Conservation (phyloP, 129 eudicot genomes). For the Arctium lappa region DNA sequence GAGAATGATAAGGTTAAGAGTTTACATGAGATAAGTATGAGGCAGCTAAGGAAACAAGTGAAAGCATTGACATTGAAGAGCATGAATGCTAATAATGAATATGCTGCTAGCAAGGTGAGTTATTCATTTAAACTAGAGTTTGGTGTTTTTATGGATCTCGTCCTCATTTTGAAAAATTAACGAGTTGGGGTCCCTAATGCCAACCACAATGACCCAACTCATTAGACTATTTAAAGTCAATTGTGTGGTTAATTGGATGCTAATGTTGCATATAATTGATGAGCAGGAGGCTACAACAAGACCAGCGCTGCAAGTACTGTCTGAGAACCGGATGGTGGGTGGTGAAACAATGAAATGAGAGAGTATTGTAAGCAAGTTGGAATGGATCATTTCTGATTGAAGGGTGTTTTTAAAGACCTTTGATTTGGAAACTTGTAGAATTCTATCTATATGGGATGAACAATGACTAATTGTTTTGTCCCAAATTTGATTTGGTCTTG, state of each 20-base stretch:
- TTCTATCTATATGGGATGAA: neutral
- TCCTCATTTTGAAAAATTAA: neutral
- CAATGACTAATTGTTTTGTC: neutral
- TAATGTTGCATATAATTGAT: neutral
- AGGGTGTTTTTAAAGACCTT: neutral
- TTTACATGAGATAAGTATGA: slow-evolving; percentile 26
- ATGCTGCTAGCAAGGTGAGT: slow-evolving; percentile 6
- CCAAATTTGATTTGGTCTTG: neutral
- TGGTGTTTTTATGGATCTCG: too few relatives aligned
- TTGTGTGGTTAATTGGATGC: neutral
- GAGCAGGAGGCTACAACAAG: slow-evolving; percentile 31
- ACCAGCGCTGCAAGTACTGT: slow-evolving; percentile 40
- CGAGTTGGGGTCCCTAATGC: neutral
- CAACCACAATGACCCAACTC: neutral
- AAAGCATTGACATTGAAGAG: slow-evolving; percentile 35
- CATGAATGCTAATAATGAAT: neutral
- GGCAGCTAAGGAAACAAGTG: slow-evolving; percentile 42
- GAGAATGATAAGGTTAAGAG: neutral
- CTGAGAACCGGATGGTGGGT: slow-evolving; percentile 37
- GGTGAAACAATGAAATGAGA: slow-evolving; percentile 15
- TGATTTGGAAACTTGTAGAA: neutral
- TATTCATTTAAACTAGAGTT: too few relatives aligned
- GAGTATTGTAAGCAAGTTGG: neutral
- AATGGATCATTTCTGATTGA: neutral
- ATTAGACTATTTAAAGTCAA: too few relatives aligned